Evolutionary conservation across 2,329 filamentous ascomycete genomes (phyloP).

Genomic region (Pyrenophora graminea): DNA sequence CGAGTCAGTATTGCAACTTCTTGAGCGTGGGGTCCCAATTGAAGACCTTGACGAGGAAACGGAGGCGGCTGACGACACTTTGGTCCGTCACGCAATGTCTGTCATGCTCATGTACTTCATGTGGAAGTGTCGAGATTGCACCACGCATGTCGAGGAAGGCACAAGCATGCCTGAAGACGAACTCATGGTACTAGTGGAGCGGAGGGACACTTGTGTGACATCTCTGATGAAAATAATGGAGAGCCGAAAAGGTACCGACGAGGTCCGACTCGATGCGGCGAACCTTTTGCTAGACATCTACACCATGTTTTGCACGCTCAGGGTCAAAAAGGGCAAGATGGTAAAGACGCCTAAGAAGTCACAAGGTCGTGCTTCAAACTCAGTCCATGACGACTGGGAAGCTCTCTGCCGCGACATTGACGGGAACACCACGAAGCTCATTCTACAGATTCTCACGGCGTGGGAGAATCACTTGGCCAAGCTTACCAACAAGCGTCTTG

Average conservation of each 20-base stretch:
- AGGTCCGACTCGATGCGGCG: conserved; percentile 75
- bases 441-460: conserved; percentile 76
- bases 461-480: conserved; percentile 69
- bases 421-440: conserved; percentile 63
- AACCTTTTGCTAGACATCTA: conserved; percentile 81
- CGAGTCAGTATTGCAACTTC: conserved; percentile 71
- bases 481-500: conserved; percentile 42
- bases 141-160: conserved; percentile 42
- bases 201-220: conserved; percentile 57
- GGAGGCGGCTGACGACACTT: conserved; percentile 77
- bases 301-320: conserved; percentile 75
- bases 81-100: conserved; percentile 76
- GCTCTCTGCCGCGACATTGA: conserved; percentile 73
- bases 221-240: conserved; percentile 57
- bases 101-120: conserved; percentile 87
- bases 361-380: conserved; percentile 23
- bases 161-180: conserved; percentile 59
- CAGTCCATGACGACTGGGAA: conserved; percentile 54
- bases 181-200: conserved; percentile 60
- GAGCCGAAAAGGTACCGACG: conserved; percentile 67
- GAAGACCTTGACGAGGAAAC: conserved; percentile 69
- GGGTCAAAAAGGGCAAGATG: conserved; percentile 50
- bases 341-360: conserved; percentile 39
- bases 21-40: conserved; percentile 71
- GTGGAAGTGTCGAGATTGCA: conserved; percentile 75